phyloP scores from a whole-genome alignment of 176 grass and related monocot genomes.

The Coix lacrymajobi region DNA sequence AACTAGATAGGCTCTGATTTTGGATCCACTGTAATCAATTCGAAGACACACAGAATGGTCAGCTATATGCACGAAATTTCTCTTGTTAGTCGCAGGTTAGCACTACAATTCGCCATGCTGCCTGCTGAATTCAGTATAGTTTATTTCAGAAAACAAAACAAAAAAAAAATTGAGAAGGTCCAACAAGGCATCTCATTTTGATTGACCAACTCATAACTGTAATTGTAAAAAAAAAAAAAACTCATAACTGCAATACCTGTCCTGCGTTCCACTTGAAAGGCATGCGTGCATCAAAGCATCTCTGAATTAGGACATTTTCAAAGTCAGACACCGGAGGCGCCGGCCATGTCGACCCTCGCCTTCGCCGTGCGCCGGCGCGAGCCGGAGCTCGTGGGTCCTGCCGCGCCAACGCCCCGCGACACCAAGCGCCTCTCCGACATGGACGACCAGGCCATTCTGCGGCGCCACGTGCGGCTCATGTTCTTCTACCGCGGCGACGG shows the following conservation, averaged over 20 bases:
- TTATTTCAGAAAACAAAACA: not conserved
- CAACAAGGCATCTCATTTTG: not conserved
- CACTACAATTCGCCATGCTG: not conserved
- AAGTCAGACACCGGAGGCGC: not conserved
- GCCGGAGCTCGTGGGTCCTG: conserved; percentile 25
- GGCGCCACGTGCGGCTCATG: not conserved
- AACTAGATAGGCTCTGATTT: too few species aligned
- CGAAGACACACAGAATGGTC: too few species aligned
- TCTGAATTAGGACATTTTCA: too few species aligned
- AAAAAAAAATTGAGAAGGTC: too few species aligned
- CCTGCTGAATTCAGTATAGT: not conserved
- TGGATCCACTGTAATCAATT: too few species aligned
- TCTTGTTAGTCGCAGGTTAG: too few species aligned
- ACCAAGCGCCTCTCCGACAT: conserved; percentile 54
- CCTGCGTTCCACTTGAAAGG: not conserved
- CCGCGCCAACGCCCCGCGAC: conserved; percentile 18
- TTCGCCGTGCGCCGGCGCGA: conserved; percentile 29
- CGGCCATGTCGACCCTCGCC: not conserved
- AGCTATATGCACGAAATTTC: too few species aligned
- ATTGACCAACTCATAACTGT: not conserved
- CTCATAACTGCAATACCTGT: not conserved
- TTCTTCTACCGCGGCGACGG: conserved; percentile 29
- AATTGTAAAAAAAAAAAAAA: too few species aligned
- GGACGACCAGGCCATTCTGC: conserved; percentile 48
- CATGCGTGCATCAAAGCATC: not conserved